Evolutionary conservation across 1,139 yeast genomes (phyloP), one percentile per base, ranked within the genome.

Genomic region (Geotrichum carabidarum): DNA sequence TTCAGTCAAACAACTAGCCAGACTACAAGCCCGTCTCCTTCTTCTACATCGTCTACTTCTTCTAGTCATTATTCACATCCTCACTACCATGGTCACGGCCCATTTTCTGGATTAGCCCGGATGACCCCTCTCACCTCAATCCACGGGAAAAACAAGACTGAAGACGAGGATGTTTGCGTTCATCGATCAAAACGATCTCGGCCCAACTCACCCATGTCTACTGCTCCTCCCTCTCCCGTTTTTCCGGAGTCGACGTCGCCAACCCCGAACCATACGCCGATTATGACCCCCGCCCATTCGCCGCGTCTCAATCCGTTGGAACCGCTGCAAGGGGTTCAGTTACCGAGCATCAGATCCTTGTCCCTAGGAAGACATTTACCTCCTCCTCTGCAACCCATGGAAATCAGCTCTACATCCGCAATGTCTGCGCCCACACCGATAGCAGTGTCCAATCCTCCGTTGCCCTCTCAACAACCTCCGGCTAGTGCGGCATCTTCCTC

Each of bases 191-290:
- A 85, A 65, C 81, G 79, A 63, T 83, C 93, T 48, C 74, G 94
- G 60, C 95, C 95, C 42, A 85, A 81, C 66, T 83, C 91, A n/a
- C 91, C 89, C 50, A 78, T 82, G 35, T 81, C 85, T 15, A 80
- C 84, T 43, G 84, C 87, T 0, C 88, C 89, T 3, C 74, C 80
- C 6, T 72, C 78, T 11, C 77, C 78, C n/a, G 64, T 71, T 2
- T 67, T 70, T 51, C 63, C 73, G 1, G 71, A 74, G 8, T 61
- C 73, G 36, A 60, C 65, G 32, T 74, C 78, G 42, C 77, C 76
- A 42, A 76, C 82, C 0, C 82, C 82, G 5, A 82, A 78, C 53
- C 77, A 74, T 45, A 79, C 83, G 0, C 84, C 83, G 14, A 65
- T 80, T 55, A 81, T 76, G 56, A 80, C 86, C 0, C 85, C 86